Conservation (phyloP, 2,329 filamentous ascomycete genomes). For the Colletotrichum sp. region DNA sequence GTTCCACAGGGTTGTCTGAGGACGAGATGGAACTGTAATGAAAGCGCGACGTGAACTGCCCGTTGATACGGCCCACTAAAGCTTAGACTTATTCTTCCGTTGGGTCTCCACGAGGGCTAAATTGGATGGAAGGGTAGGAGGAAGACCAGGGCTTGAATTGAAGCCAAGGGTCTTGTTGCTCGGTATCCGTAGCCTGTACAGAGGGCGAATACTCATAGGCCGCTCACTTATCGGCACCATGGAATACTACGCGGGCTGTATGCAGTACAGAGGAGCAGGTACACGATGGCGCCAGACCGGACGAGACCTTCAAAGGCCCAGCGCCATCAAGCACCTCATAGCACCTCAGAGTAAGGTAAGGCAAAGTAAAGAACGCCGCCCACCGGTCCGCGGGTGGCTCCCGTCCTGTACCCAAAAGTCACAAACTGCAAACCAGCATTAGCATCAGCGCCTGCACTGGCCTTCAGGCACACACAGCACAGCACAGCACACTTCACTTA, state of each 20-base stretch:
- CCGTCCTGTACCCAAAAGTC: background rate
- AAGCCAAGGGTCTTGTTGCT: background rate
- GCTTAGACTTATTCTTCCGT: constrained; percentile 6
- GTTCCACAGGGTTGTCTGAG: background rate
- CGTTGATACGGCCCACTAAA: constrained; percentile 7
- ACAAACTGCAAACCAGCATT: background rate
- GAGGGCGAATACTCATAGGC: background rate
- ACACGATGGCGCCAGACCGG: background rate
- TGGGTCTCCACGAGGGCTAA: constrained; percentile 8
- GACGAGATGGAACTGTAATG: background rate
- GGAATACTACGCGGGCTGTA: background rate
- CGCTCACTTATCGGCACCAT: background rate
- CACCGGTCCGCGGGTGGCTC: background rate
- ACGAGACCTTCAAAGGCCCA: background rate
- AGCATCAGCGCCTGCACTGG: background rate
- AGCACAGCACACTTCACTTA: background rate
- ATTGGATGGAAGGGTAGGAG: background rate
- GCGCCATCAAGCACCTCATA: background rate
- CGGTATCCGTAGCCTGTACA: background rate
- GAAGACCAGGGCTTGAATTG: background rate
- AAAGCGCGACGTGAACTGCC: background rate
- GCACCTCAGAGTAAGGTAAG: background rate
- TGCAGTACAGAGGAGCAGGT: background rate
- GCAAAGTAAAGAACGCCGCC: background rate
- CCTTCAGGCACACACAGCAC: background rate